Evolutionary conservation across 768 basidiomycete species (phyloP), one percentile per base, ranked within the genome.

Genomic region (Tylopilus balloui): DNA sequence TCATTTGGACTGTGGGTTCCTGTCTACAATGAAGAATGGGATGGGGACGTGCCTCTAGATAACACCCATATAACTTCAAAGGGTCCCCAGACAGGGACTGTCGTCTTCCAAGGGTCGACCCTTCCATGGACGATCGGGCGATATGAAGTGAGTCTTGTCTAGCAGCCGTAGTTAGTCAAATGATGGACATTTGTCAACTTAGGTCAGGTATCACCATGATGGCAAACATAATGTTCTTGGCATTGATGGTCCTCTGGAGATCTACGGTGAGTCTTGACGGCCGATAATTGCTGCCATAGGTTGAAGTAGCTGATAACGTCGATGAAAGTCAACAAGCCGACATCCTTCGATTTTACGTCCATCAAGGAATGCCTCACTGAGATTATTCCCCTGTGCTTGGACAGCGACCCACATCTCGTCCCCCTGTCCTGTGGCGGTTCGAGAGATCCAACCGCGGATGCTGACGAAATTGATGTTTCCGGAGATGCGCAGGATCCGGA

Each of bases 201-300:
- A 88, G 87, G 74, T 87, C 51, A 84, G 92, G 3, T 94, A 93
- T 64, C 96, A 99, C 61, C 94, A 97, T 61, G 92, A 96, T 66
- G 93, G 92, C 41, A 97, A 94, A 67, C 89, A 99, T 69, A 96
- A 93, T 67, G 96, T 98, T 48, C 87, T 98, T 80, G 80, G 83
- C 45, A 62, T 86, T 45, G 83, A 88, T 41, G 88, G 85, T 2
- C 91, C 92, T 8, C 72, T 98, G 50, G 92, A 96, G 63, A 84
- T 99, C 27, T 90, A 83, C 53, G 88, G 95, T 92, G 54, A 48
- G 87, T 71, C 28, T 24, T 41, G 42, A 31, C 39, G 2, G 13
- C n/a, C 7, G 4, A 31, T 42, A 20, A 5, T 10, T 12, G 48
- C 23, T 31, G 4, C n/a, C 14, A 17, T 0, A 51, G 15, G 24